Base-by-base conservation (phyloP, 2,329 filamentous ascomycete genomes). In the Raffaelea arxii region DNA sequence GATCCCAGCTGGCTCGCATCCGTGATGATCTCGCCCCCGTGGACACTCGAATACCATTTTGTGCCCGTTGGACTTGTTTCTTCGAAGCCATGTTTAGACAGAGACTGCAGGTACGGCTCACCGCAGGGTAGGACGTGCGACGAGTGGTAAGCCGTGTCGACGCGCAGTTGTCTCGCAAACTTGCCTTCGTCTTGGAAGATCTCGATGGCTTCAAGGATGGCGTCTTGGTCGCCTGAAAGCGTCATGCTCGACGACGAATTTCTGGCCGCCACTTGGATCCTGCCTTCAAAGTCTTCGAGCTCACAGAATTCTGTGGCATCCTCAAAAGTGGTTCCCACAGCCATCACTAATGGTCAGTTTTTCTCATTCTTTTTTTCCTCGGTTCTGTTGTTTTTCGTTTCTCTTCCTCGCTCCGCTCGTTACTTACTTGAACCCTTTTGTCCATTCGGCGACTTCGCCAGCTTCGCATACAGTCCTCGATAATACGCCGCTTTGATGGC, bases 71-170 rank as follows among this genome's bases (percentile, higher is more conserved):
- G 27, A 16, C 27, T 30, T 9, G 21, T 16, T 16, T 18, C 11
- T 0, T 48, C 39, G 25, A 69, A 58, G 14, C 44, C 49, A 24
- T 57, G 62, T 10, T 44, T 47, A 1, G 44, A 25, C 37, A 70
- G 48, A 1, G 52, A 54, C 23, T 61, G 43, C 4, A 59, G 46
- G 45, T 70, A 70, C 41, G 58, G 49, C 1, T 27, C 48, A 0
- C 62, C 61, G 1, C 65, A 54, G 19, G 18, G 44, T 1, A 53
- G 38, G 70, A 74, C 74, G 49, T 73, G 71, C 1, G 59, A 60
- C 0, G 70, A 74, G 54, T 74, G 71, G 41, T 74, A 74, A 0
- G 69, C 71, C 0, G 61, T 68, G 36, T 71, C 66, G 0, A 74
- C 62, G 2, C 53, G 51, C 4, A 74, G 55, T 1, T 59, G 10